These are phyloP conservation scores for Eucalyptus marginata DNA, from an alignment of 345 rosid genomes.

Conservation along the genomic window DNA sequence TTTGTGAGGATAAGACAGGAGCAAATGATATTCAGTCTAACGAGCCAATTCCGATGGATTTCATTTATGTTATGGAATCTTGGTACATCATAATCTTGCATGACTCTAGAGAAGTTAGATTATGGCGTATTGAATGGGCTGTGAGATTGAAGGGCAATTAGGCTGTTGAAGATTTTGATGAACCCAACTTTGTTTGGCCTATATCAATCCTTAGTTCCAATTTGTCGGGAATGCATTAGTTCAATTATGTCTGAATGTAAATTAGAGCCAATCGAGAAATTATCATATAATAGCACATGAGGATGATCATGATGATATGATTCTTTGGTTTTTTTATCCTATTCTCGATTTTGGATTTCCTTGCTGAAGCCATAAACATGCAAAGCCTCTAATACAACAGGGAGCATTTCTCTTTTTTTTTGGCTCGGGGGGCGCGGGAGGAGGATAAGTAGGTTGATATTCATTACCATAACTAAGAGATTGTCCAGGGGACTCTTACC, in stretches of 20 bases:
- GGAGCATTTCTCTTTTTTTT: background rate
- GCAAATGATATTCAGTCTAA: background rate
- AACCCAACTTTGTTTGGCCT: background rate
- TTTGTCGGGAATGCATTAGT: background rate
- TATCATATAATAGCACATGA: background rate
- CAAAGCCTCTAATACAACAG: background rate
- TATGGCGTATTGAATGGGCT: background rate
- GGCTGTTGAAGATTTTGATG: background rate
- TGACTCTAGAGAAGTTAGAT: background rate
- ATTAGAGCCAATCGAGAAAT: background rate
- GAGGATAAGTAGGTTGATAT: background rate
- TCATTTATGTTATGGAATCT: background rate
- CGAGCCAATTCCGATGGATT: background rate
- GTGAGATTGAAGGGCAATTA: background rate
- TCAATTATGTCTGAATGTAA: background rate
- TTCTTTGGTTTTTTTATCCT: background rate
- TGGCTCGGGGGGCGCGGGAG: background rate
- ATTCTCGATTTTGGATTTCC: background rate
- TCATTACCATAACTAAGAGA: background rate
- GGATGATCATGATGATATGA: background rate
- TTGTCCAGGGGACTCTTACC: background rate
- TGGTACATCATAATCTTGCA: background rate
- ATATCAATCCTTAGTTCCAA: background rate
- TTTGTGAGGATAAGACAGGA: background rate
- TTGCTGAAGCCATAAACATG: background rate